Percentiles rank a stretch among this genome's conserved stretches.
Conservation (phyloP, 768 basidiomycete genomes). For the Tulasnella sp. region DNA sequence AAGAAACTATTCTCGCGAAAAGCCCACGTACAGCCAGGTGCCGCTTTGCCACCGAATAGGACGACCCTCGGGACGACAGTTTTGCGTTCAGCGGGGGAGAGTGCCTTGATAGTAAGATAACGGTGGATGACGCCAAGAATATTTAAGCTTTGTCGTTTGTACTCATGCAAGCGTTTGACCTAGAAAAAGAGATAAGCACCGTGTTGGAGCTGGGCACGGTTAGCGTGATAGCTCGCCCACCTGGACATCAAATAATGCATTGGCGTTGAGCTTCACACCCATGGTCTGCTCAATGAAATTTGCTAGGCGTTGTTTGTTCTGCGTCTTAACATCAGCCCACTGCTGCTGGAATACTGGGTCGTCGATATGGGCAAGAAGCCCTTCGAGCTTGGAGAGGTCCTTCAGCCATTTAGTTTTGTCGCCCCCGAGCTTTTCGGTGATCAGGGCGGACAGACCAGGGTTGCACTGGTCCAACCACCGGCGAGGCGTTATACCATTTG, state of each 20-base stretch:
- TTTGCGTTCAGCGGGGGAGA: constrained; percentile 67
- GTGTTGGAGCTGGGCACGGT: background rate
- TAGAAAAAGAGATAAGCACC: constrained; percentile 18
- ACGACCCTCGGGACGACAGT: constrained; percentile 75
- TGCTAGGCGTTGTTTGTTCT: constrained; percentile 83
- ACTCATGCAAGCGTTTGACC: constrained; percentile 78
- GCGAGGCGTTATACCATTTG: constrained; percentile 90
- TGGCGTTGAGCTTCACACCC: constrained; percentile 57
- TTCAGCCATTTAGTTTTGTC: constrained; percentile 75
- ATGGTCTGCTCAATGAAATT: constrained; percentile 56
- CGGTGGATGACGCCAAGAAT: constrained; percentile 82
- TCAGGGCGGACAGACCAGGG: constrained; percentile 71
- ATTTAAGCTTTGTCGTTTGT: constrained; percentile 91
- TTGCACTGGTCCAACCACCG: constrained; percentile 92
- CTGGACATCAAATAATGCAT: constrained; percentile 84
- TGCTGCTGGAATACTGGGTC: constrained; percentile 61
- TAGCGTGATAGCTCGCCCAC: constrained; percentile 31
- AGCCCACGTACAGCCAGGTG: constrained; percentile 60
- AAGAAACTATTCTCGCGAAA: constrained; percentile 14
- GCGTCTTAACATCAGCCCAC: constrained; percentile 77
- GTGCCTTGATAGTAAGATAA: constrained; percentile 66
- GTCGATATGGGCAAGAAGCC: constrained; percentile 58
- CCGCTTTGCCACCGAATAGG: constrained; percentile 98
- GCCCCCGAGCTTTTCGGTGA: constrained; percentile 65
- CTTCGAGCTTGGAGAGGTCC: constrained; percentile 64